Base-by-base conservation (phyloP, 441 rosid genomes). In the Brassica balearica region DNA sequence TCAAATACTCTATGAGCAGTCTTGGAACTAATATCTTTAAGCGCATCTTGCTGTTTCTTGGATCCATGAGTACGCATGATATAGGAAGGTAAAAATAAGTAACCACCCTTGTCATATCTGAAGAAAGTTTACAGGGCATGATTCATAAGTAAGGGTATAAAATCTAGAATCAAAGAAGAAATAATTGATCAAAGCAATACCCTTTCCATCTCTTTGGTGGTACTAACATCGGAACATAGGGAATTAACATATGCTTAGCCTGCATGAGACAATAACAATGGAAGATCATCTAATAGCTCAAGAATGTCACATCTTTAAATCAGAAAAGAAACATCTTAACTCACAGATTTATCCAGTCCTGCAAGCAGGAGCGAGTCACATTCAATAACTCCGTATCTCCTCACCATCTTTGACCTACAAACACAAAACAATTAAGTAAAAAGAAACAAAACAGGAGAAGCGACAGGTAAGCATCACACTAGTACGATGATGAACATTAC, bases 61-160 rank as follows among this genome's bases (percentile, higher is more conserved):
- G 92, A 91, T 76, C 98, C 98, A 84, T 92, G 98, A 75, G 98
- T 95, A 68, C 98, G 97, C 95, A 95, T 95, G 72, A 89, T 77
- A 77, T 88, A 90, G 14, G 98, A 95, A 82, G 97, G 98, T 74
- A 95, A 85, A 84, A 91, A 92, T 81, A 95, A 84, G 84, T 95
- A 92, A 25, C 92, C 98, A 68, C 98, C 98, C 71, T 90, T 95
- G 85, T 89, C 87, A 73, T 92, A 92, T 80, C 98, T 95, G 85
- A 76, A 83, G 77, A 46, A 70, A n/a, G n/a, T n/a, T n/a, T n/a
- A 55, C 6, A 74, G 5, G 51, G 61, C n/a, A 69, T 41, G 55
- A 38, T 6, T 64, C 20, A 0, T 48, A 59, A 2, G 27, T 9
- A 32, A 25, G 29, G 23, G 63, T 1, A 32, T 20, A 36, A 2